Evolutionary conservation across 2,329 filamentous ascomycete species (phyloP).

Genomic region (Alternaria sp.): DNA sequence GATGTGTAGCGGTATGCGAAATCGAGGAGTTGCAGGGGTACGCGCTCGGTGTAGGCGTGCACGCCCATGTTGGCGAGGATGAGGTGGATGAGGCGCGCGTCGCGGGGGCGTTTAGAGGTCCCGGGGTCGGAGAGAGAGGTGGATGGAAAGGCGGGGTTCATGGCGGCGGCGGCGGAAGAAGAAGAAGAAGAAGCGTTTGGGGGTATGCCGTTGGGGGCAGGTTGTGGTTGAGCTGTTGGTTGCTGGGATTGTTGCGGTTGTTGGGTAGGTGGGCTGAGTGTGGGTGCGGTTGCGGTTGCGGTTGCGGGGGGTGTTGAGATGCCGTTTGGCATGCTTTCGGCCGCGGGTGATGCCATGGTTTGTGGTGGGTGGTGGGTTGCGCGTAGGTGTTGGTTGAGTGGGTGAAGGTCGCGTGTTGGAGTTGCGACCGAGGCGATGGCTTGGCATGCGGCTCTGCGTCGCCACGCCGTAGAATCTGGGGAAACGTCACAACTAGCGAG

Average conservation of each 20-base stretch:
- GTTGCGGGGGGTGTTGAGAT: conserved; percentile 52
- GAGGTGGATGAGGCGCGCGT: conserved; percentile 80
- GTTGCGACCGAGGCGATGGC: conserved; percentile 12
- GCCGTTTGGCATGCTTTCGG: conserved; percentile 49
- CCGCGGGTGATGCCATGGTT: conserved; percentile 51
- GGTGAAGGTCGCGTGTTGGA: conserved; percentile 7
- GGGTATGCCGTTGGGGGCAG: conserved; percentile 28
- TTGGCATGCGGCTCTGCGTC: conserved; percentile 23
- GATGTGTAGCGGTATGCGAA: conserved; percentile 86
- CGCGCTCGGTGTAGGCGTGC: conserved; percentile 80
- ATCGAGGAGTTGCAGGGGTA: conserved; percentile 82
- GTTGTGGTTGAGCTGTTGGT: conserved; percentile 16
- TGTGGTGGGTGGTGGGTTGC: conserved; percentile 11
- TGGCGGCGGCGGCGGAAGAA: conserved; percentile 6
- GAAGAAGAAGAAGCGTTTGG: conserved; percentile 3
- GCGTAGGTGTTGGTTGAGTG: conserved; percentile 1
- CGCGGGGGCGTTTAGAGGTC: conserved; percentile 68
- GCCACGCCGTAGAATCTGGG: conserved; percentile 6
- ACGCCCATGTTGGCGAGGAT: conserved; percentile 81
- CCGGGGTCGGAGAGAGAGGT: conserved; percentile 48
- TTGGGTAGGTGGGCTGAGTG: conserved; percentile 46
- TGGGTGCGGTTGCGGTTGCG: conserved; percentile 39
- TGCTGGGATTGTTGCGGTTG: neutral
- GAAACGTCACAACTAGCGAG: conserved; percentile 7
- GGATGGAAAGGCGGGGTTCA: conserved; percentile 41